Conservation (phyloP, 2,329 filamentous ascomycete species). For the Botrytis squamosa region DNA sequence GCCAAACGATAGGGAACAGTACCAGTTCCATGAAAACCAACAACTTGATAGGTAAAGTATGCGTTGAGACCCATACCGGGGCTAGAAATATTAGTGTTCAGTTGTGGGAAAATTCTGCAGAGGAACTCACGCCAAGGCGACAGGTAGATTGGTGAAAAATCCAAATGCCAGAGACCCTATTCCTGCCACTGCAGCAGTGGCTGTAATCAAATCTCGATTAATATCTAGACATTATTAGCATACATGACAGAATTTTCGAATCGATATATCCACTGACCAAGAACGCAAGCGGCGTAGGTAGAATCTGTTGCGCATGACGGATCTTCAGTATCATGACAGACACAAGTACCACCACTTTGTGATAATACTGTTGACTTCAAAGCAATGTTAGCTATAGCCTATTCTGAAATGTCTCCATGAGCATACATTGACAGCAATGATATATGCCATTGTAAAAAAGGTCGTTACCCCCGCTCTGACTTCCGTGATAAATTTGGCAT, state of each 20-base stretch:
- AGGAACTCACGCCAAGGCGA: slow-evolving; percentile 64
- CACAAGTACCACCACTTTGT: slow-evolving; percentile 74
- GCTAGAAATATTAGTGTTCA: slow-evolving; percentile 40
- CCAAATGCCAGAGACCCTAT: slow-evolving; percentile 76
- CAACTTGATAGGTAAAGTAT: slow-evolving; percentile 67
- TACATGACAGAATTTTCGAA: not conserved
- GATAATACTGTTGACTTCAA: slow-evolving; percentile 69
- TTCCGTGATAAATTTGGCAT: slow-evolving; percentile 72
- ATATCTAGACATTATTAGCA: slow-evolving; percentile 5
- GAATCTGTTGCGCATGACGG: slow-evolving; percentile 35
- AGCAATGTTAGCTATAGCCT: slow-evolving; percentile 19
- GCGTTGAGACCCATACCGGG: slow-evolving; percentile 68
- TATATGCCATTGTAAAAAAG: slow-evolving; percentile 80
- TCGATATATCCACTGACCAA: slow-evolving; percentile 31
- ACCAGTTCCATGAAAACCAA: slow-evolving; percentile 58
- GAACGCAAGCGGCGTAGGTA: slow-evolving; percentile 46
- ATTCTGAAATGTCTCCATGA: too few species aligned
- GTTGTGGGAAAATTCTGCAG: not conserved
- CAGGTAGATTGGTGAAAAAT: slow-evolving; percentile 76
- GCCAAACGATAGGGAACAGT: slow-evolving; percentile 58
- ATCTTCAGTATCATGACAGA: slow-evolving; percentile 48
- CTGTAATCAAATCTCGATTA: slow-evolving; percentile 68
- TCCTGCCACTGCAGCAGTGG: slow-evolving; percentile 77
- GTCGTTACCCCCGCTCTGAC: slow-evolving; percentile 78
- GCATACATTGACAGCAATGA: slow-evolving; percentile 69